Base-by-base conservation (phyloP, 805 yeast species). In the Candida koratica region DNA sequence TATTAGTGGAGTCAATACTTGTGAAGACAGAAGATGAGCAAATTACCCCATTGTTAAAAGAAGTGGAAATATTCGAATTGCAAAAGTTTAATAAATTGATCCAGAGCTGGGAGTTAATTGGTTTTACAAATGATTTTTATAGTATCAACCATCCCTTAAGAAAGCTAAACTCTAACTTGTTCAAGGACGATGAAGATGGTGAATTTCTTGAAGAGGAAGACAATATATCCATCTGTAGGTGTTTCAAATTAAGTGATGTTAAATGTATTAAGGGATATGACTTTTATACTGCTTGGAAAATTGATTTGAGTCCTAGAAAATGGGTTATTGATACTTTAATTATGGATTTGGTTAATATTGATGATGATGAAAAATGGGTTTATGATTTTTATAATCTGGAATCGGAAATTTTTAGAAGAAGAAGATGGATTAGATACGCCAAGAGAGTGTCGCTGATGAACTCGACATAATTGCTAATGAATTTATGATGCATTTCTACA, bases 321-420 rank as follows among this genome's bases (percentile, higher is more conserved):
- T 86, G 95, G 95, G 84, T 80, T 6, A 57, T 58, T 29, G 51
- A 58, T 2, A 70, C 75, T 36, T 60, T 73, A 34, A 58, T 81
- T 10, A 40, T 48, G 18, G 81, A 74, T 38, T 57, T 75, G 29
- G 77, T 81, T 11, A 69, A 66, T 14, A 66, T 84, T 14, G 94
- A 86, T 58, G 64, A 73, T 18, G 88, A 79, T 38, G 84, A 82
- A 26, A 86, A 86, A 56, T 86, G 95, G 95, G 90, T 84, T 13
- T 86, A 86, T 54, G 95, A 86, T 55, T 52, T 56, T 25, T 54
- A 49, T 37, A 49, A 56, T 33, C 52, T 50, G 13, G 61, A 55
- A 25, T 36, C 30, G 38, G 65, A 80, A 43, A 36, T 58, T 5
- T 60, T 53, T 49, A 64, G 89, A 46, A 66, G 90, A 51, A 66